Base-by-base conservation (phyloP, 2,329 filamentous ascomycete genomes). In the Calonectria fujianensis region DNA sequence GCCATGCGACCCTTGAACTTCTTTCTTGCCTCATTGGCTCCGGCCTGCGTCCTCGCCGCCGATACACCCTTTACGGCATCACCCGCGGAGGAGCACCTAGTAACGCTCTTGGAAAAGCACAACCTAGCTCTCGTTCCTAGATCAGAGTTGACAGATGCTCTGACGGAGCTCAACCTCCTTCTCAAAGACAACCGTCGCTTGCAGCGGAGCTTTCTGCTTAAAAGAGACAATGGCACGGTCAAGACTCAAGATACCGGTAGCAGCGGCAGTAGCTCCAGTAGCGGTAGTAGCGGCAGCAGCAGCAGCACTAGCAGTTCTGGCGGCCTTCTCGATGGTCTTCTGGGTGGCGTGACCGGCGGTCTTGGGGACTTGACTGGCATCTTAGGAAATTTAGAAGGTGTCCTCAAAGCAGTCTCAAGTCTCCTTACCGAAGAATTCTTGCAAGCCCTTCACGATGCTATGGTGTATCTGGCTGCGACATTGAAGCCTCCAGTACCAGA, bases 91-190 rank as follows among this genome's bases (percentile, higher is more conserved):
- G 70, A 85, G 16, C 82, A 86, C 24, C 84, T 88, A 29, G 85
- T 86, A 29, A 85, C 85, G 57, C 78, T 86, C 57, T 79, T 88
- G 51, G 84, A 84, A 54, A 88, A 84, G 78, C 86, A 88, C 78
- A 87, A 87, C 69, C 81, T 88, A 39, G 87, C 85, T 35, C 79
- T 88, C 65, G 86, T 88, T 10, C 86, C 87, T 41, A 83, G 85
- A n/a, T 86, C 85, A 59, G 86, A 88, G 70, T 84, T 88, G 69
- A 86, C 86, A n/a, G 86, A 88, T 52, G 86, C 84, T 1, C 74
- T 88, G 20, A 84, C 84, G 8, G 86, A 88, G 77, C 83, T 88
- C 69, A 88, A 85, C 51, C 78, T 78, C 9, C 80, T 88, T 27
- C 85, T 88, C 13, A 61, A 61, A 35, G 57, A 61, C 4, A 61